Base-by-base conservation (phyloP, 2,329 filamentous ascomycete genomes). In the Fusarium luffae region DNA sequence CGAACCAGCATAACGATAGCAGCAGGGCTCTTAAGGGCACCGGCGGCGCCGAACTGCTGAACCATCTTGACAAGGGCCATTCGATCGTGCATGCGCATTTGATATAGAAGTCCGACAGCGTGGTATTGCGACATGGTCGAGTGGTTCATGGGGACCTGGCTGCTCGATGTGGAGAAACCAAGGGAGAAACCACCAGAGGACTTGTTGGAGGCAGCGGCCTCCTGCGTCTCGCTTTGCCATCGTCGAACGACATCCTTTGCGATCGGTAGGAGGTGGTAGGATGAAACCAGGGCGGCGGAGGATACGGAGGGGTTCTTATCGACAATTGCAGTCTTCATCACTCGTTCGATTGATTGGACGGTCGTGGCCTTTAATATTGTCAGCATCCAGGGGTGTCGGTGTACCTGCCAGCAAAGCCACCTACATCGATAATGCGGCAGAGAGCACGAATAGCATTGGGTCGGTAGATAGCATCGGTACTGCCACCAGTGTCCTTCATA, bases 31-130 rank as follows among this genome's bases (percentile, higher is more conserved):
- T 98, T 98, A 68, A 98, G 91, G 13, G 93, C 93, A 62, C 96
- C 96, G 18, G 94, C 89, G 55, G 91, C 91, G 54, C 94, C 94
- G 79, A 98, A 98, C 81, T 99, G 96, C 84, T 99, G 96, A n/a
- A 99, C 95, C 96, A 99, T 98, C 88, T 99, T 99, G 66, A 98
- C 95, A 75, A 99, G 84, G 23, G 96, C 94, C 96, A 99, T 99
- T 76, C 96, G 90, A 81, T 99, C 96, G 80, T 98, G 94, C 76
- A 92, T 92, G 77, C 96, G 92, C 93, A 98, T 98, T 83, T 98
- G 95, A 81, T 98, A 99, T 46, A 99, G 83, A 57, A 99, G 88
- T 69, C 96, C 96, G 83, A 99, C 97, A 69, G 96, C 96, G 81
- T 99, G 96, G 81, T 99, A 99, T 81, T 99, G 96, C 61, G 93